A percentile compares a stretch with the other conserved stretches of the same genome.
Conservation (phyloP, 305 asterid species). For the Fraxinus albicans region DNA sequence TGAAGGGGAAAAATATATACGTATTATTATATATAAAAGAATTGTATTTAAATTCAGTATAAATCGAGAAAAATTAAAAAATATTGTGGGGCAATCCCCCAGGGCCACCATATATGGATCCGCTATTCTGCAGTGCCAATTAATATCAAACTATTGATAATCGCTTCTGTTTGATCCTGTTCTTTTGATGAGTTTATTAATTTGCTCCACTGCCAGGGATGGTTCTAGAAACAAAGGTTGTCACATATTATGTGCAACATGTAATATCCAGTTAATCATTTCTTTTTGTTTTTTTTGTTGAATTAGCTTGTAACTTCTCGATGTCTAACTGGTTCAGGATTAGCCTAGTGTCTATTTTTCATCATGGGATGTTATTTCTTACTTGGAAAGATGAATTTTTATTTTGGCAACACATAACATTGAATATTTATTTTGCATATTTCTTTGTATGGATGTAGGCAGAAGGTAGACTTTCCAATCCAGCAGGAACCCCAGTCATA, state of each 20-base stretch:
- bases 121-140: not conserved
- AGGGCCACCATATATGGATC: not conserved
- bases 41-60: not conserved
- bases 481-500: conserved; percentile 50
- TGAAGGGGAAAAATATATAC: not conserved
- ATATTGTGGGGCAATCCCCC: not conserved
- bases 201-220: not conserved
- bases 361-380: conserved; percentile 6
- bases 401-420: not conserved
- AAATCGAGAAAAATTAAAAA: not conserved
- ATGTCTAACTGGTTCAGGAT: not conserved
- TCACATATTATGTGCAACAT: conserved; percentile 14
- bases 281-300: not conserved
- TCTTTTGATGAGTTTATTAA: not conserved
- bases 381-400: not conserved
- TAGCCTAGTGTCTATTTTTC: conserved; percentile 1
- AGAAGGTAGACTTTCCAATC: conserved; percentile 49
- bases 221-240: not conserved
- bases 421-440: conserved; percentile 20
- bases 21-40: not conserved
- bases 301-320: not conserved
- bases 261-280: conserved; percentile 5
- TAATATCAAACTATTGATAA: not conserved
- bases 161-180: not conserved
- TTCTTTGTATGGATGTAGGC: conserved; percentile 48